Base-by-base conservation (phyloP, 257 asterid genomes). In the Perilla frutescens region DNA sequence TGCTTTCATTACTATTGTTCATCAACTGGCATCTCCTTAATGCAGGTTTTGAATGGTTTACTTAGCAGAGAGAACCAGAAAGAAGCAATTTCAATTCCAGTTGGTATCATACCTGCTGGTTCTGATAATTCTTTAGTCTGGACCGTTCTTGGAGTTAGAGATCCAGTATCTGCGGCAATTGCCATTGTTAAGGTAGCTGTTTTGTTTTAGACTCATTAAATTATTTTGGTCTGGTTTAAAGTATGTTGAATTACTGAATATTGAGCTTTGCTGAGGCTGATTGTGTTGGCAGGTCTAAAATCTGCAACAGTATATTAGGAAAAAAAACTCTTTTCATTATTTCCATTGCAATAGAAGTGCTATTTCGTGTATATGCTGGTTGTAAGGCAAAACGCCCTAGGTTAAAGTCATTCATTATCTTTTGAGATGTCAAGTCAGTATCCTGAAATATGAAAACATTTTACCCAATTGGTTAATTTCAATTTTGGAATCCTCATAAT, bases 61-160 rank as follows among this genome's bases (percentile, higher is more conserved):
- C 99, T 94, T 76, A 87, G 97, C 78, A 86, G 99, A 80, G 93
- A 85, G 80, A 90, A 91, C 84, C 96, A 90, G 81, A 94, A 90
- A 76, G 98, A 94, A 84, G 98, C 96, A 75, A 94, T 94, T 73
- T 91, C 97, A 34, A 67, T 94, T 70, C 99, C 99, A 55, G 91
- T 94, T 77, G 99, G 99, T 34, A 94, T 94, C 71, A 91, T 94
- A 69, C 99, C 99, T 71, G 98, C 99, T 83, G 99, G 99, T 83
- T 94, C 99, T 61, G 99, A 94, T 83, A 94, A 94, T 82, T 94
- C 99, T 12, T 82, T 94, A 68, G 98, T 94, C 68, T 94, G 97
- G 97, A 91, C 99, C 60, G 97, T 94, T 83, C 96, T 94, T 87
- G 99, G 99, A 62, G 91, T 91, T 64, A 88, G 91, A 83, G 99